Base-by-base conservation (phyloP, 139 green algal species). In the Volvox reticuliferus region DNA sequence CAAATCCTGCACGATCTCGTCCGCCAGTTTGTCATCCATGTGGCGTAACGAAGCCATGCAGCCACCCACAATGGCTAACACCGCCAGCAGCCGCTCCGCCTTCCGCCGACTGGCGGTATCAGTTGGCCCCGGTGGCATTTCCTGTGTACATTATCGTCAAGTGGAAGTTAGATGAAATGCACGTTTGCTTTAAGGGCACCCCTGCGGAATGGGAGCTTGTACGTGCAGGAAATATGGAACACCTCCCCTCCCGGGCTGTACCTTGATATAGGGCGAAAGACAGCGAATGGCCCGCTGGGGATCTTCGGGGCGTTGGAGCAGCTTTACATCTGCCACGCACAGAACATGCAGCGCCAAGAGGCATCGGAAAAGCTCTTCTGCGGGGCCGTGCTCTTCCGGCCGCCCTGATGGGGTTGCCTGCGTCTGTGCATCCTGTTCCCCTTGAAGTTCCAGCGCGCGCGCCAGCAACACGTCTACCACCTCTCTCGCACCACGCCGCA, bases 321-420 rank as follows among this genome's bases (percentile, higher is more conserved):
- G 19, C 35, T 28, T 24, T 2, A 93, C 85, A 65, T 98, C 95
- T 5, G 96, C 95, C 12, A 91, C 44, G 24, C 85, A 93, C 33
- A 98, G 91, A 12, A 95, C 97, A 91, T 98, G 96, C 82, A 99
- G 93, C n/a, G 95, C 94, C 91, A 97, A 95, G 89, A 98, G 91
- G 87, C 84, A 88, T 44, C 67, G 86, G 63, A 75, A 50, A 87
- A 92, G 82, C 79, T 86, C 88, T 0, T 79, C 77, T 17, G 36
- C 0, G 1, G 78, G 76, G 0, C 28, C 67, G 35, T 28, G 30
- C 30, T 3, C 12, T n/a, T 68, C 61, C n/a, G 77, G 37, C 30
- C 20, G 55, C 67, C 33, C 84, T 1, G 33, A 35, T 20, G 75
- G 20, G 26, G 44, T 82, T 26, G 24, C 55, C 30, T 65, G 76